Evolutionary conservation across 2,329 filamentous ascomycete genomes (phyloP).

Genomic region (Rosellinia necatrix): DNA sequence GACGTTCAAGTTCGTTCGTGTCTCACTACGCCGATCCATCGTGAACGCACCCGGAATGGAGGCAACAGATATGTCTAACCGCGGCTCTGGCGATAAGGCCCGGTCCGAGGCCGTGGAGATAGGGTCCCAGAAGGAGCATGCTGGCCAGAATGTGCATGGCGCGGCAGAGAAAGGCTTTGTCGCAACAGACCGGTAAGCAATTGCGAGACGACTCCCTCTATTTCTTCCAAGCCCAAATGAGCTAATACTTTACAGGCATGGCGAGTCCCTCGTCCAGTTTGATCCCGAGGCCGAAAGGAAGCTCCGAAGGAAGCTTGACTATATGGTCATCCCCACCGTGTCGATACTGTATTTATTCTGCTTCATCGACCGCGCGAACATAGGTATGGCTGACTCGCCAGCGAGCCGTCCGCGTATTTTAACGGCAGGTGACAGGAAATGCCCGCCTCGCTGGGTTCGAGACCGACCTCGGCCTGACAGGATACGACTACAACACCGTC

Average conservation of each 20-base stretch:
- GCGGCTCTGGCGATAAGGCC: constrained; percentile 8
- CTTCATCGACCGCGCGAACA: constrained; percentile 72
- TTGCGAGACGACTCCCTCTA: too few relatives aligned
- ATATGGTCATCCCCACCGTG: constrained; percentile 66
- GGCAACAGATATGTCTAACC: not conserved
- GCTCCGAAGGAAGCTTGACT: constrained; percentile 65
- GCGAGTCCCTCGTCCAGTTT: constrained; percentile 55
- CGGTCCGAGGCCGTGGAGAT: constrained; percentile 14
- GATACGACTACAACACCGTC: constrained; percentile 71
- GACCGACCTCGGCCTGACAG: constrained; percentile 60
- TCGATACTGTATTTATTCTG: constrained; percentile 69
- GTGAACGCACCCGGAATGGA: not conserved
- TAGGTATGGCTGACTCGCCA: constrained; percentile 53
- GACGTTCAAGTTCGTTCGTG: not conserved
- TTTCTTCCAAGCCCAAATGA: not conserved
- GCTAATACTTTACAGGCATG: constrained; percentile 45
- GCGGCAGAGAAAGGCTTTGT: constrained; percentile 50
- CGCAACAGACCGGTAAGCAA: constrained; percentile 51
- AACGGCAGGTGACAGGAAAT: constrained; percentile 57
- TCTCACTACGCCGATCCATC: not conserved
- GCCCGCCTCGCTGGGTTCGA: constrained; percentile 69
- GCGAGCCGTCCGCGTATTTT: too few relatives aligned
- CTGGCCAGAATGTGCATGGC: constrained; percentile 30
- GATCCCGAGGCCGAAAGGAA: constrained; percentile 60
- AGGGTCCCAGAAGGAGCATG: constrained; percentile 9